These are phyloP conservation scores for Komagataella ulmi DNA, from an alignment of 805 yeast genomes.

Conservation along the genomic window DNA sequence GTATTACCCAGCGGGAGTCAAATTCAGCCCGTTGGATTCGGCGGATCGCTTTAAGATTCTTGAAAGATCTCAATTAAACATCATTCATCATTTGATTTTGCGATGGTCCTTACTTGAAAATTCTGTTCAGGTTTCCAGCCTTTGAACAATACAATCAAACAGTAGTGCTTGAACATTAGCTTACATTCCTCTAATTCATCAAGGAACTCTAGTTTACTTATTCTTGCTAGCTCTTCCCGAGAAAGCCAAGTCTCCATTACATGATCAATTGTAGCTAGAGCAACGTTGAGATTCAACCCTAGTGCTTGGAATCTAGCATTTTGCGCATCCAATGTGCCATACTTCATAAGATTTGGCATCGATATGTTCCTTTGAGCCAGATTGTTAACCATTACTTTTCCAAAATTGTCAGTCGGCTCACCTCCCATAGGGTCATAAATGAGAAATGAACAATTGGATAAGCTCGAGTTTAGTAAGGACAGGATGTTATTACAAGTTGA, in stretches of 20 bases:
- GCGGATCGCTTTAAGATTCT: constrained; percentile 11
- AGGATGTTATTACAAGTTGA: constrained; percentile 31
- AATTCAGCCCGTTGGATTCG: constrained; percentile 41
- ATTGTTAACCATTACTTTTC: constrained; percentile 54
- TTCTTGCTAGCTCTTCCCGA: constrained; percentile 24
- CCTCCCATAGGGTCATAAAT: constrained; percentile 64
- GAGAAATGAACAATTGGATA: constrained; percentile 19
- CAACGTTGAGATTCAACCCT: constrained; percentile 7
- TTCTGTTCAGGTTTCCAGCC: constrained; percentile 3
- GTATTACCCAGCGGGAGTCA: constrained; percentile 31
- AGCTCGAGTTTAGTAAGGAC: constrained; percentile 21
- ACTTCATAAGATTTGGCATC: constrained; percentile 41
- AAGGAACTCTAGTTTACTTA: constrained; percentile 44
- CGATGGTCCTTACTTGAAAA: background rate
- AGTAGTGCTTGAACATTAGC: constrained; percentile 50
- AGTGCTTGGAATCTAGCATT: constrained; percentile 20
- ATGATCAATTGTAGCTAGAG: constrained; percentile 31
- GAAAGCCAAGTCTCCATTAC: constrained; percentile 29
- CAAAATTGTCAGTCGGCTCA: constrained; percentile 27
- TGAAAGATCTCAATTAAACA: too few species aligned
- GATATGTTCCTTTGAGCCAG: constrained; percentile 47
- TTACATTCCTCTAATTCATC: constrained; percentile 68
- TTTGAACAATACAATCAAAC: constrained; percentile 21
- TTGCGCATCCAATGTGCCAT: constrained; percentile 31
- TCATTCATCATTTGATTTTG: background rate